Evolutionary conservation across 768 basidiomycete genomes (phyloP), one percentile per base, ranked within the genome.

Genomic region (Xerocomus potaroensis): DNA sequence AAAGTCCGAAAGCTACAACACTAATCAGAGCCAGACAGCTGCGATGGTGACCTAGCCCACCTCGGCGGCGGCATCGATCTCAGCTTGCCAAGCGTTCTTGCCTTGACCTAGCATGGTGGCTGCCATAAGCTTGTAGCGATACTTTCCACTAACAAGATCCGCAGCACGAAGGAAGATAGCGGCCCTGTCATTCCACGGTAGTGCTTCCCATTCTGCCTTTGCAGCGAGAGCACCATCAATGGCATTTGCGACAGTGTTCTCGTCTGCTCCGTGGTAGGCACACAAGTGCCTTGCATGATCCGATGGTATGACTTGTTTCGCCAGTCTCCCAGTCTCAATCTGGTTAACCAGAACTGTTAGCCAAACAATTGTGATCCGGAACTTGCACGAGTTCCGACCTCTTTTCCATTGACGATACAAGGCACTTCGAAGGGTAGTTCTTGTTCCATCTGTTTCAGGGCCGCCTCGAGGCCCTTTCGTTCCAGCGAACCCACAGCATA

Each of bases 31-130:
- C 29, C 34, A 16, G 32, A 44, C n/a, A 41, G 34, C 19, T 10
- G n/a, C 37, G 30, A 11, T 21, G 10, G 34, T 22, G n/a, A 12
- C 27, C 24, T 7, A 22, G 31, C 78, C 34, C 47, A 91, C 91
- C 84, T 99, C 96, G 4, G 96, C 95, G 15, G 93, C 96, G 45
- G 96, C 91, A 66, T 99, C 96, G 53, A 99, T 98, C 76, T 99
- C 96, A 14, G 96, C 96, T 72, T 99, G 96, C 96, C 96, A 99
- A 14, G 78, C 85, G 64, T 97, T 99, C 81, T 99, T 99, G 33
- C 96, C 96, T 71, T 99, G 96, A 14, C 96, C 96, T 38, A 99
- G 76, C 70, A 99, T 96, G 35, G 95, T 98, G 32, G 95, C 93
- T 33, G 96, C 96, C 71, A 97, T 76, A 38, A 99, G 74, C 70